Evolutionary conservation across 2,329 filamentous ascomycete genomes (phyloP).

Genomic region (Sporothrix euskadiensis): DNA sequence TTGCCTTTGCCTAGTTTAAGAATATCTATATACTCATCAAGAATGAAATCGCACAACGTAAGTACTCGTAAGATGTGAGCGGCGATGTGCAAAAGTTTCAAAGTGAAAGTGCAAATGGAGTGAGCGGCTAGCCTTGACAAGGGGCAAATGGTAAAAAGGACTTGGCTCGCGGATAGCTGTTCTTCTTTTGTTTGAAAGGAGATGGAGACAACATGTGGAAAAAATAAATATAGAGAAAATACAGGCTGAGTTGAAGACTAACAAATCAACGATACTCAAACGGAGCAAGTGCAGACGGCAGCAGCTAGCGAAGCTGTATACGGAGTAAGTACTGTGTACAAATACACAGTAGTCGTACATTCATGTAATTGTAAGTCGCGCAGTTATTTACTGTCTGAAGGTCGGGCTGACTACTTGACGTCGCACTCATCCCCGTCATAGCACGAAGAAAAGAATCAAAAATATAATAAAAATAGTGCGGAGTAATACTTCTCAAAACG

Average conservation of each 20-base stretch:
- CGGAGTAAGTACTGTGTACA: too few species aligned
- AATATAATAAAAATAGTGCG: not conserved
- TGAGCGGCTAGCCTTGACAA: not conserved
- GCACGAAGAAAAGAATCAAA: not conserved
- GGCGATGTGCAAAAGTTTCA: not conserved
- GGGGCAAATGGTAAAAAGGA: conserved; percentile 5
- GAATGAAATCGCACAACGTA: not conserved
- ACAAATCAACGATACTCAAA: not conserved
- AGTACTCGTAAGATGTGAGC: not conserved
- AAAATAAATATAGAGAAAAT: not conserved
- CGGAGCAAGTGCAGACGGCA: not conserved
- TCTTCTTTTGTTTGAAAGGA: conserved; percentile 2
- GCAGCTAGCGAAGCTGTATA: too few species aligned
- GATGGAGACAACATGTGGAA: not conserved
- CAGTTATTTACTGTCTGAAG: not conserved
- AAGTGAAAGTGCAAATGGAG: not conserved
- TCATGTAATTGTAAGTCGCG: conserved; percentile 10
- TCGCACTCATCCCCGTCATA: not conserved
- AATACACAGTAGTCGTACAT: too few species aligned
- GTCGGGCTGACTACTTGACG: conserved; percentile 3
- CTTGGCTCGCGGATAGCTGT: not conserved
- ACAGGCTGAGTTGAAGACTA: not conserved
- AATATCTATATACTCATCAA: conserved; percentile 3
- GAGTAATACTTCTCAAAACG: not conserved
- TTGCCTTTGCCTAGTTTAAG: not conserved